Percentiles rank a stretch among this genome's conserved stretches.
phyloP scores from a whole-genome alignment of 225 moss, liverwort and hornwort genomes.

The Asterella californica region DNA sequence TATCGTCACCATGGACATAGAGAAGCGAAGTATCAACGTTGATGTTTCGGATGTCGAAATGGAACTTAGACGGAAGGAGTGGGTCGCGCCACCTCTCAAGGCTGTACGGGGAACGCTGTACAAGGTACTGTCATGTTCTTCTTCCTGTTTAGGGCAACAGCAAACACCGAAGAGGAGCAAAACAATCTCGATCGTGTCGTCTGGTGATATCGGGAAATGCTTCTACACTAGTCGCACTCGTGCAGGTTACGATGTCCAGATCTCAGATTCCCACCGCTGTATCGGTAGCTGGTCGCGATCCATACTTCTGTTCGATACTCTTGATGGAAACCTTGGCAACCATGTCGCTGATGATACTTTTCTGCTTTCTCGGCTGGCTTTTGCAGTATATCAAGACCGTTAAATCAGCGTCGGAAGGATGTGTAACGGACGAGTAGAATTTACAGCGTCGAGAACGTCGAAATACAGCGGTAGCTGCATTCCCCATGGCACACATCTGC shows the following conservation, averaged over 20 bases:
- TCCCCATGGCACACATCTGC: too few relatives aligned
- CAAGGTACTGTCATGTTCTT: constrained; percentile 46
- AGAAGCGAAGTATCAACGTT: constrained; percentile 70
- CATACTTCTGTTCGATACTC: too few relatives aligned
- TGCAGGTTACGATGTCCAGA: neutral
- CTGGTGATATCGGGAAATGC: neutral
- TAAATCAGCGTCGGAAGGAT: constrained; percentile 86
- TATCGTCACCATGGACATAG: constrained; percentile 70
- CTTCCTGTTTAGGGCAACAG: neutral
- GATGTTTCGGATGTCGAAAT: constrained; percentile 63
- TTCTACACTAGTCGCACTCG: too few relatives aligned
- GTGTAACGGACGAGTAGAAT: constrained; percentile 81
- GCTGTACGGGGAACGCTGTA: constrained; percentile 73
- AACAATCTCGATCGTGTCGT: neutral
- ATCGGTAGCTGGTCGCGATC: too few relatives aligned
- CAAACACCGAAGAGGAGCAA: neutral
- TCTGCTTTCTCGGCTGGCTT: neutral
- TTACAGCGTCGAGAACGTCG: neutral
- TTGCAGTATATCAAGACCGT: constrained; percentile 84
- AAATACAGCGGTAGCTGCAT: neutral
- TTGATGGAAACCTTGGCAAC: neutral
- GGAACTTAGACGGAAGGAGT: constrained; percentile 46
- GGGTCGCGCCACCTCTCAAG: constrained; percentile 74
- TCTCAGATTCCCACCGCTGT: neutral
- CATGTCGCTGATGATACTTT: neutral